Base-by-base conservation (phyloP, 208 protist species). In the Crithidia acanthocephali region DNA sequence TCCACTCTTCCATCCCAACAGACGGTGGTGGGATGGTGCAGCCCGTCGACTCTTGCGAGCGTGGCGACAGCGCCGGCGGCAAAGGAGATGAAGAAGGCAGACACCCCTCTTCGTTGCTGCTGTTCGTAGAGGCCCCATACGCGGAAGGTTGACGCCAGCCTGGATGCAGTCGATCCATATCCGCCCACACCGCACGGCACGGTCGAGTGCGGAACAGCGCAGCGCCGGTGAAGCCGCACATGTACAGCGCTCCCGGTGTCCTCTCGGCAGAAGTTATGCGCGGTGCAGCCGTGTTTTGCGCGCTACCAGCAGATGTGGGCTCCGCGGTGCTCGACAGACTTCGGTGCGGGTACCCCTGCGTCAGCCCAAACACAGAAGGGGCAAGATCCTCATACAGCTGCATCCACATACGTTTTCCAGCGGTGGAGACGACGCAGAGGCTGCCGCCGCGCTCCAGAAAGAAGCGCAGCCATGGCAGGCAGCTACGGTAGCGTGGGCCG, bases 151-250 rank as follows among this genome's bases (percentile, higher is more conserved):
- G 20, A 25, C 71, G 71, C 72, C 72, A 78, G 48, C 42, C 58
- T 0, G 72, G 72, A 51, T 78, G 51, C 18, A 67, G 47, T 5
- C 65, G 65, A 16, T 61, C 51, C 70, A 76, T 71, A 65, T 61
- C 74, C 2, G 27, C 50, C 69, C 72, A 70, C 45, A 75, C 71
- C 5, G 25, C 42, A 27, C 35, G 37, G 48, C 60, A 64, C 20
- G 33, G 45, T 1, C 74, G 70, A 11, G 65, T 82, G 25, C 71
- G 74, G 42, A 90, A 90, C 15, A 87, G 66, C 9, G 79, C 85
- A 0, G 81, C 81, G 11, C 85, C 85, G 27, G 79, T 87, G 73
- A 87, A 90, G 75, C 85, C 85, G 69, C 85, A 90, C 33, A 90
- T 53, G 16, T 86, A 71, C 60, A 90, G 55, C 5, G 55, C 25